A percentile compares a stretch with the other conserved stretches of the same genome.
These are phyloP conservation scores for Saccharomyces hybrid DNA, from an alignment of 1,139 yeast genomes.

Conservation along the genomic window DNA sequence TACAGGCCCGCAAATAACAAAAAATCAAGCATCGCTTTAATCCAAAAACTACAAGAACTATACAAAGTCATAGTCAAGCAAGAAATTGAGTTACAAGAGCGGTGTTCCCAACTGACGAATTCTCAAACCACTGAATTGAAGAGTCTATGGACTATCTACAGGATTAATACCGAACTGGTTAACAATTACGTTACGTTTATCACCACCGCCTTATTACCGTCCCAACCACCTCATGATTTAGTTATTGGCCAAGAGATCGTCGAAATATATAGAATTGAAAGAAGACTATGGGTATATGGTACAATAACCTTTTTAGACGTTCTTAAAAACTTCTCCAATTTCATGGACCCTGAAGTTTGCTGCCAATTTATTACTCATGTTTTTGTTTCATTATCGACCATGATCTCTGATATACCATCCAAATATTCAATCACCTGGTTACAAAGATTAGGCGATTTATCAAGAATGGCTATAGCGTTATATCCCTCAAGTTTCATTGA, in stretches of 20 bases:
- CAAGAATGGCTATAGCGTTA: slow-evolving; percentile 76
- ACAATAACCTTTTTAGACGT: slow-evolving; percentile 72
- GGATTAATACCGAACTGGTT: slow-evolving; percentile 53
- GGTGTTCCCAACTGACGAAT: slow-evolving; percentile 41
- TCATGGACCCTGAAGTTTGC: slow-evolving; percentile 38
- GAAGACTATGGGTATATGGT: slow-evolving; percentile 80
- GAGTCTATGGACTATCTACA: slow-evolving; percentile 65
- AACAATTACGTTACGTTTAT: slow-evolving; percentile 67
- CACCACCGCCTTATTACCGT: slow-evolving; percentile 63
- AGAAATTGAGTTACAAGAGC: slow-evolving; percentile 64
- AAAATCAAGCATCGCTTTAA: slow-evolving; percentile 64
- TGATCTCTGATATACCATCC: slow-evolving; percentile 44
- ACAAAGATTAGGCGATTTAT: slow-evolving; percentile 71
- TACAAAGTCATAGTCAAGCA: slow-evolving; percentile 60
- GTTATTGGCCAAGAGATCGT: slow-evolving; percentile 58
- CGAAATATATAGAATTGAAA: slow-evolving; percentile 64
- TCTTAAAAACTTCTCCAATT: slow-evolving; percentile 59
- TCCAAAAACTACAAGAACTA: slow-evolving; percentile 64
- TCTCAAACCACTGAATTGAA: slow-evolving; percentile 46
- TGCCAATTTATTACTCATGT: slow-evolving; percentile 37
- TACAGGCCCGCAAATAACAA: slow-evolving; percentile 38
- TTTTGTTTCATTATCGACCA: slow-evolving; percentile 38
- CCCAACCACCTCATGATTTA: slow-evolving; percentile 42
- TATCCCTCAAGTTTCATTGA: slow-evolving; percentile 71
- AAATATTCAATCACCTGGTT: slow-evolving; percentile 57